phyloP scores from a whole-genome alignment of 2,329 filamentous ascomycete genomes.

The Lizonia empirigonia region DNA sequence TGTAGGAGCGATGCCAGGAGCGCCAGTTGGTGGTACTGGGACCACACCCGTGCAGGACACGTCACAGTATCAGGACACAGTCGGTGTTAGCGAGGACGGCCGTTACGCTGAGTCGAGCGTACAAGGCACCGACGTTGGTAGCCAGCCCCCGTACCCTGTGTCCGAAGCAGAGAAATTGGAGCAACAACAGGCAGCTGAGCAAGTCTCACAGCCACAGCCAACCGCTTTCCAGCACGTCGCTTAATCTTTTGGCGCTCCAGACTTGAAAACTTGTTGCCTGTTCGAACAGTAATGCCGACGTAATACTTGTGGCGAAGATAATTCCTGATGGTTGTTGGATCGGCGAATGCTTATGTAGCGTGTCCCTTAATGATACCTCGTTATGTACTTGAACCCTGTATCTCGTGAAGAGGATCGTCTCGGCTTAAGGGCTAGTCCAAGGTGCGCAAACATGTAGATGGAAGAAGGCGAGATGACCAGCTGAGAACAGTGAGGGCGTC shows the following conservation, averaged over 20 bases:
- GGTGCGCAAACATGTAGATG: not conserved
- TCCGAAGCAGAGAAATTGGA: constrained; percentile 40
- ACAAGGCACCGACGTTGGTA: constrained; percentile 28
- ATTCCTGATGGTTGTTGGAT: not conserved
- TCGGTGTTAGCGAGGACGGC: constrained; percentile 26
- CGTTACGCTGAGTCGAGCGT: constrained; percentile 33
- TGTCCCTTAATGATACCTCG: not conserved
- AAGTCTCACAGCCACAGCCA: constrained; percentile 2
- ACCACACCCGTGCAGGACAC: not conserved
- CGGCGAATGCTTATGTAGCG: not conserved
- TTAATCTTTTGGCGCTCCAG: not conserved
- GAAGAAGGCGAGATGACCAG: not conserved
- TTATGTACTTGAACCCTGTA: not conserved
- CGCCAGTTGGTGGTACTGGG: not conserved
- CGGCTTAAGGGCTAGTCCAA: not conserved
- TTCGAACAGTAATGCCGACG: not conserved
- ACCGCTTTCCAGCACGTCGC: constrained; percentile 5
- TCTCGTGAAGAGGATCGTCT: not conserved
- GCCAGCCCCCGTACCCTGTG: constrained; percentile 36
- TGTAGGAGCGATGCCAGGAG: constrained; percentile 52
- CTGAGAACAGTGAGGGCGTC: no score
- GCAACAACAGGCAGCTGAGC: constrained; percentile 25
- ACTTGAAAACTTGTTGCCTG: not conserved
- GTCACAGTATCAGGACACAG: constrained; percentile 3
- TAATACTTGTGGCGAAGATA: not conserved